Percentiles rank a stretch among this genome's conserved stretches.
Conservation (phyloP, 139 green algal genomes). For the Pseudopediastrum boryanum region DNA sequence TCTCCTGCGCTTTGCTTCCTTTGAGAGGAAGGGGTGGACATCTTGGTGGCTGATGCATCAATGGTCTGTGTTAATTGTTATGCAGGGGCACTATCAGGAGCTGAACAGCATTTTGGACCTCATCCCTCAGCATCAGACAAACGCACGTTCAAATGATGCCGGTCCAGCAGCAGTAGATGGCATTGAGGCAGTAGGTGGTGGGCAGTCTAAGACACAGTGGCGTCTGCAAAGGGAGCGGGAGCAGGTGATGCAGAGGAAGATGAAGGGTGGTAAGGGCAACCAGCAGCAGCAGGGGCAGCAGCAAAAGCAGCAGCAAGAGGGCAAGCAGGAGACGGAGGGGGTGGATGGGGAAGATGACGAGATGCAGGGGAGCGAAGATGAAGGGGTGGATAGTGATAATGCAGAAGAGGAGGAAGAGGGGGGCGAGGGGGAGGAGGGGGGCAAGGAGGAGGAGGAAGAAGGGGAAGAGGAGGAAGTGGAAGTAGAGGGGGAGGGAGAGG, state of each 20-base stretch:
- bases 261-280: neutral
- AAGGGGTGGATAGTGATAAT: constrained; percentile 29
- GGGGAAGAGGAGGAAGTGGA: constrained; percentile 16
- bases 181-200: too few species aligned
- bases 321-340: constrained; percentile 22
- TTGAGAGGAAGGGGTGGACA: too few species aligned
- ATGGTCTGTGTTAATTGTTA: neutral
- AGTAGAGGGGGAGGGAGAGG: neutral
- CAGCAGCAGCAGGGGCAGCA: constrained; percentile 17
- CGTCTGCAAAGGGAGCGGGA: too few species aligned
- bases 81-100: constrained; percentile 68
- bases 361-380: constrained; percentile 21
- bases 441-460: constrained; percentile 5
- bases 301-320: constrained; percentile 12
- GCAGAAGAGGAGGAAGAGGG: constrained; percentile 1
- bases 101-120: constrained; percentile 83
- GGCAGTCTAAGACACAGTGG: too few species aligned
- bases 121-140: constrained; percentile 57
- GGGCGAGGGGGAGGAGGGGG: neutral
- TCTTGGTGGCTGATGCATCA: neutral
- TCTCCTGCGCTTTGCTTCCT: too few species aligned
- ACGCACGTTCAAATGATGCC: too few species aligned
- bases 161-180: too few species aligned
- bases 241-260: neutral
- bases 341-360: constrained; percentile 6